Evolutionary conservation across 2,329 filamentous ascomycete species (phyloP), one percentile per base, ranked within the genome.

Genomic region (Penicillium sp.): DNA sequence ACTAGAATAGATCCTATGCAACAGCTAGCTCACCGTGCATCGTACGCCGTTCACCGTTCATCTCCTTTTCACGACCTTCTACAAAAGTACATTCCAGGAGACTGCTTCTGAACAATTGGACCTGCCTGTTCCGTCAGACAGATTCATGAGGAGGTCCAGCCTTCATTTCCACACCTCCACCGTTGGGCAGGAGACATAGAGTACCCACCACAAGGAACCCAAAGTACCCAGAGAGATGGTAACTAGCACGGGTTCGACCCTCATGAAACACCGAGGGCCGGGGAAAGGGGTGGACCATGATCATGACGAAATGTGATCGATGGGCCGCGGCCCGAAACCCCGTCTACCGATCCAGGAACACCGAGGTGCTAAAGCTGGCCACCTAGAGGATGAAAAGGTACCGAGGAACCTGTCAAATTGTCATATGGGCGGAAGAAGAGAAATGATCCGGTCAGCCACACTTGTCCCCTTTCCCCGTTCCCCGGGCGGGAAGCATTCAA

Each of bases 391-490:
- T 45, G 12, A 29, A 51, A 47, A 51, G 42, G 45, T 52, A 47
- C 48, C 24, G 43, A 28, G 34, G 49, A 52, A 52, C 52, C 49
- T 60, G 56, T 58, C 47, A 53, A 47, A 51, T 39, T 18, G n/a
- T 16, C 13, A 21, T 23, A 39, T 21, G 8, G 18, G 18, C 36
- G 18, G 18, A 21, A 21, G 18, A 10, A 6, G 36, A 21, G 16
- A 36, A 12, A 16, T 13, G 33, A 24, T 18, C 21, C 46, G 31
- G 26, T 29, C 39, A 18, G 47, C 41, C 24, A 13, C 8, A 26
- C 42, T 47, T 38, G 36, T 45, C 23, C 13, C 41, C 12, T 42
- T 53, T n/a, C 50, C 41, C 47, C 36, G 31, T 55, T 50, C 52
- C 53, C 56, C 53, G 57, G 53, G 47, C 38, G 24, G 34, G 2